These are phyloP conservation scores for Daldinia eschscholtzii DNA, from an alignment of 2,329 filamentous ascomycete species.

Conservation along the genomic window DNA sequence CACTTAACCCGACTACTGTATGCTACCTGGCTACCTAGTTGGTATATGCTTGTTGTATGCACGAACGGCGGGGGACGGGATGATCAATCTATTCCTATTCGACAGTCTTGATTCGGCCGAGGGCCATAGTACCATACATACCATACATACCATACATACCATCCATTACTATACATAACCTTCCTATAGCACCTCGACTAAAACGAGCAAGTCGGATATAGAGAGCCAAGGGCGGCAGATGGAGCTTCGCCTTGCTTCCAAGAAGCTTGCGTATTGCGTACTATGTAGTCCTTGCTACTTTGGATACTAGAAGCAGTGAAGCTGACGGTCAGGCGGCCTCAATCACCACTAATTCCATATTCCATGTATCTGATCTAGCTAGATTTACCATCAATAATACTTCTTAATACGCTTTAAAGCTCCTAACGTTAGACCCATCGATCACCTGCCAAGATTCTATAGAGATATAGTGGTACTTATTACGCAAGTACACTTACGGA, in stretches of 20 bases:
- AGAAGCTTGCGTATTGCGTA: conserved; percentile 21
- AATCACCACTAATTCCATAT: background rate
- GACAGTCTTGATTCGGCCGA: conserved; percentile 38
- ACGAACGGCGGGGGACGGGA: conserved; percentile 30
- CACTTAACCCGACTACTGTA: too few species aligned
- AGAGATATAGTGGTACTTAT: conserved; percentile 13
- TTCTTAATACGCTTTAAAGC: background rate
- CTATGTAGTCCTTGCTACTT: background rate
- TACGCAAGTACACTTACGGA: conserved; percentile 11
- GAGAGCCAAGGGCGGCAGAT: conserved; percentile 42
- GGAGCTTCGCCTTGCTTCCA: conserved; percentile 22
- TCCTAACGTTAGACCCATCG: background rate
- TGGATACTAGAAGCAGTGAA: conserved; percentile 17
- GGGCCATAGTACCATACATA: conserved; percentile 15
- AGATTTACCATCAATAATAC: background rate
- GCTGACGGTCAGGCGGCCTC: conserved; percentile 32
- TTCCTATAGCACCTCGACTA: conserved; percentile 18
- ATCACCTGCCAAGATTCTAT: conserved; percentile 17
- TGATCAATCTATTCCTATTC: conserved; percentile 30
- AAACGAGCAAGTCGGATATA: conserved; percentile 35
- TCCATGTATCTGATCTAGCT: background rate
- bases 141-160: too few species aligned
- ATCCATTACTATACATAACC: too few species aligned
- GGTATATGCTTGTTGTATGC: conserved; percentile 25
- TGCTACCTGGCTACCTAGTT: too few species aligned